Conservation (phyloP, 1,284 basidiomycete species). For the Golubevia pallescens region DNA sequence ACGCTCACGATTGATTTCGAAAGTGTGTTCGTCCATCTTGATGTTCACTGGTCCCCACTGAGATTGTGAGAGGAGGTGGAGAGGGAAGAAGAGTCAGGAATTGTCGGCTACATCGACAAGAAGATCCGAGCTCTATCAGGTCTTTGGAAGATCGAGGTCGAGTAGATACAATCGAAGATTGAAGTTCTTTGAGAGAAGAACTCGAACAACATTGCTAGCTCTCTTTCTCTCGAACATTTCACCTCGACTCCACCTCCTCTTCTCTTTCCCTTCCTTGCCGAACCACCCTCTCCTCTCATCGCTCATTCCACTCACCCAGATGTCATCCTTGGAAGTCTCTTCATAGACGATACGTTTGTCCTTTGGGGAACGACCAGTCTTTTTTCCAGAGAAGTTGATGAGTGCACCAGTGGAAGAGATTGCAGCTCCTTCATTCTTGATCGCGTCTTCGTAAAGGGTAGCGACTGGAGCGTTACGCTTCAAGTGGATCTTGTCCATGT, state of each 20-base stretch:
- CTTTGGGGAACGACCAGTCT: conserved; percentile 96
- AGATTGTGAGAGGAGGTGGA: too few relatives aligned
- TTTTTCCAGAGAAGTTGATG: conserved; percentile 99
- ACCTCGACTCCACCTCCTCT: too few relatives aligned
- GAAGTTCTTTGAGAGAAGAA: too few relatives aligned
- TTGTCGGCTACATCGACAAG: too few relatives aligned
- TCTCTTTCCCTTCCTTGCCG: too few relatives aligned
- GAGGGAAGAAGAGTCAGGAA: too few relatives aligned
- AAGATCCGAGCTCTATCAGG: too few relatives aligned
- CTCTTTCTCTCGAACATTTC: too few relatives aligned
- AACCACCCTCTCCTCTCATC: neutral
- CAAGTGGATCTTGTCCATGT: conserved; percentile 73
- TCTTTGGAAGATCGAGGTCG: too few relatives aligned
- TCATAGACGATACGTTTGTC: conserved; percentile 99
- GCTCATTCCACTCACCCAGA: conserved; percentile 76
- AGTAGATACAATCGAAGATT: too few relatives aligned
- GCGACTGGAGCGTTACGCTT: conserved; percentile 96
- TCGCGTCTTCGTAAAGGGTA: conserved; percentile 97
- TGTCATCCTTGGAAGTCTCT: conserved; percentile 93
- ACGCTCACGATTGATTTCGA: conserved; percentile 99
- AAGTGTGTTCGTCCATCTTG: conserved; percentile 96
- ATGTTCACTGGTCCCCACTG: conserved; percentile 98
- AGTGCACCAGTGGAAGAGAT: conserved; percentile 94
- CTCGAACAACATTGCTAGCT: too few relatives aligned
- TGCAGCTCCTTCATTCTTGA: conserved; percentile 96